Conservation (phyloP, 2,329 filamentous ascomycete genomes). For the Thermothelomyces thermophilus region DNA sequence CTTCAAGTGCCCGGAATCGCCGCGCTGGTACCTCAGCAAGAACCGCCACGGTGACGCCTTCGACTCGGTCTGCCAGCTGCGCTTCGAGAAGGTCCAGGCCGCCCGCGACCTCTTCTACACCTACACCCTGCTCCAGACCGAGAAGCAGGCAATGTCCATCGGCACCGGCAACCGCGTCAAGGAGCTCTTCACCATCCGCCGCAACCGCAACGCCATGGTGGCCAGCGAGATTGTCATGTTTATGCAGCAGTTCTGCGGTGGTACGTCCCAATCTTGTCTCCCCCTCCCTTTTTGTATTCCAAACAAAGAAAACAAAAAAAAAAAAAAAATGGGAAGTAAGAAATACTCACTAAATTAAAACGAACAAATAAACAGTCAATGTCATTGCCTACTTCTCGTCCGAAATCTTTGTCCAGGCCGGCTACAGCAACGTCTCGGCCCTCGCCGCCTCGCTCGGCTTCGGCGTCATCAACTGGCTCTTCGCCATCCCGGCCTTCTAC, state of each 20-base stretch:
- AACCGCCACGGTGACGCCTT: conserved; percentile 42
- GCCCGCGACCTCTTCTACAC: conserved; percentile 52
- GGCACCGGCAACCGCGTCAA: conserved; percentile 42
- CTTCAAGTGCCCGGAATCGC: conserved; percentile 39
- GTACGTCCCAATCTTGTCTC: neutral
- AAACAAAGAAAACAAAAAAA: too few relatives aligned
- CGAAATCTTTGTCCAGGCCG: conserved; percentile 52
- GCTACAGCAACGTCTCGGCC: conserved; percentile 45
- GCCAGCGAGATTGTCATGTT: conserved; percentile 61
- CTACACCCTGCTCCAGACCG: conserved; percentile 50
- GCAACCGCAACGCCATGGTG: conserved; percentile 55
- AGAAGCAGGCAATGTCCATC: conserved; percentile 44
- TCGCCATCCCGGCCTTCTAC: conserved; percentile 56
- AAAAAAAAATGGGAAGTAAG: too few relatives aligned
- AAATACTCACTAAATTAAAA: too few relatives aligned
- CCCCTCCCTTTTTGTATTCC: too few relatives aligned
- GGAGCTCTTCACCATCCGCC: conserved; percentile 53
- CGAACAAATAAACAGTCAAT: too few relatives aligned
- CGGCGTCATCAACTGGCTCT: conserved; percentile 59
- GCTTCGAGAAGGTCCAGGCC: conserved; percentile 47
- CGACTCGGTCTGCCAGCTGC: conserved; percentile 39
- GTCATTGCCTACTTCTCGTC: conserved; percentile 56
- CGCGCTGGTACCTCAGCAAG: conserved; percentile 46
- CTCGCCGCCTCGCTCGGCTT: conserved; percentile 57
- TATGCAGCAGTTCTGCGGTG: conserved; percentile 51